These are phyloP conservation scores for Wolfiporia cocos DNA, from an alignment of 1,284 basidiomycete species.

Conservation along the genomic window DNA sequence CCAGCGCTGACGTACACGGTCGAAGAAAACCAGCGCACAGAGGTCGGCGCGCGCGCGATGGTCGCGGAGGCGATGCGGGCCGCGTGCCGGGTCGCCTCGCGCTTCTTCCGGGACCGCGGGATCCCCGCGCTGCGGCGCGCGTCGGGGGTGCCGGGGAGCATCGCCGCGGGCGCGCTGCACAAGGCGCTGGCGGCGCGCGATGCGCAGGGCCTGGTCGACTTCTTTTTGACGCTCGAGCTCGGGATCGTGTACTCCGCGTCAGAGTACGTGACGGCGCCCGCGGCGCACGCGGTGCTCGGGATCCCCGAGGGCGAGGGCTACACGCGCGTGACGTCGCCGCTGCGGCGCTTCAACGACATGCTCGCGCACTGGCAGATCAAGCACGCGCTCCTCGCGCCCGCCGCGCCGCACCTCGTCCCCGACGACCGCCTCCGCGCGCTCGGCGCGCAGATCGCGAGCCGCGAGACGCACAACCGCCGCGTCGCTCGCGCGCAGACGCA, in stretches of 20 bases:
- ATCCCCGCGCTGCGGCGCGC: slow-evolving; percentile 68
- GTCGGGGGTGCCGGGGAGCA: slow-evolving; percentile 11
- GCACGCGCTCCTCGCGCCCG: slow-evolving; percentile 49
- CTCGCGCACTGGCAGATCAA: slow-evolving; percentile 95
- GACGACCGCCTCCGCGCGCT: slow-evolving; percentile 32
- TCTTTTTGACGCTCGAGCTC: slow-evolving; percentile 25
- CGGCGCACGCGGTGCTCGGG: slow-evolving; percentile 69
- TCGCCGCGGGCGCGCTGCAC: slow-evolving; percentile 16
- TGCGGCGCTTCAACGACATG: slow-evolving; percentile 84
- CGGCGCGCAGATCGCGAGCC: slow-evolving; percentile 19
- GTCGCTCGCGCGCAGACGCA: slow-evolving; percentile 24
- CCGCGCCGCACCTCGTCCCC: slow-evolving; percentile 31
- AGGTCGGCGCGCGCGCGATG: slow-evolving; percentile 42
- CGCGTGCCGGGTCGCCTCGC: slow-evolving; percentile 74
- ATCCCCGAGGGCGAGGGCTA: slow-evolving; percentile 72
- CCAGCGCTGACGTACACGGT: slow-evolving; percentile 50
- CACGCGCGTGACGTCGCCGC: slow-evolving; percentile 79
- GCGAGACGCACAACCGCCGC: slow-evolving; percentile 22
- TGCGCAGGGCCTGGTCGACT: slow-evolving; percentile 36
- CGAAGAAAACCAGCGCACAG: slow-evolving; percentile 15
- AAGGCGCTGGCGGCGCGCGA: slow-evolving; percentile 30
- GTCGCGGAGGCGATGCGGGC: slow-evolving; percentile 85
- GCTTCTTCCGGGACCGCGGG: slow-evolving; percentile 56
- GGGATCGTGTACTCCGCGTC: slow-evolving; percentile 32
- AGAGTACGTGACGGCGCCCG: slow-evolving; percentile 46